phyloP scores from a whole-genome alignment of 2,329 filamentous ascomycete genomes.

The Cordyceps cateniannulata region DNA sequence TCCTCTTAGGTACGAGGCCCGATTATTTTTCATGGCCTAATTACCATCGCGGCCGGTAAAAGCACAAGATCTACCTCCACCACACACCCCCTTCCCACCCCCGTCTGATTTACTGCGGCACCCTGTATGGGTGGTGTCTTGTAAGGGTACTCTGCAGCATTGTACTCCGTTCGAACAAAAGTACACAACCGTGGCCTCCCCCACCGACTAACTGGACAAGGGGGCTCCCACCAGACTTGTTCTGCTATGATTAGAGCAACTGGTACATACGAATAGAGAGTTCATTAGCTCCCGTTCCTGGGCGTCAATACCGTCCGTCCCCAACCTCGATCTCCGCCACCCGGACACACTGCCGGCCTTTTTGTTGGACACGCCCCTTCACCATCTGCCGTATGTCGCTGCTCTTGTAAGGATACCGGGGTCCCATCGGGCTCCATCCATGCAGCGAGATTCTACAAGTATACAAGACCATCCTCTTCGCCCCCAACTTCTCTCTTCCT shows the following conservation, averaged over 20 bases:
- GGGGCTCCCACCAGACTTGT: slow-evolving; percentile 8
- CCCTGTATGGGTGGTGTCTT: slow-evolving; percentile 3
- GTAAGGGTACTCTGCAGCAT: slow-evolving; percentile 8
- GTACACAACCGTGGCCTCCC: slow-evolving; percentile 7
- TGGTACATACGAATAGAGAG: neutral
- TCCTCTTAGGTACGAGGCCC: neutral
- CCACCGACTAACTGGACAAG: slow-evolving; percentile 11
- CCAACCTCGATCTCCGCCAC: slow-evolving; percentile 18
- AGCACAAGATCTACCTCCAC: slow-evolving; percentile 13
- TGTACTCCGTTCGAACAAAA: slow-evolving; percentile 10
- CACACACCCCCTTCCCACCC: slow-evolving; percentile 4
- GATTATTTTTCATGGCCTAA: slow-evolving; percentile 7
- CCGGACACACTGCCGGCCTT: slow-evolving; percentile 43
- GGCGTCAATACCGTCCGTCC: slow-evolving; percentile 30
- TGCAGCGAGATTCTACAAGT: slow-evolving; percentile 14
- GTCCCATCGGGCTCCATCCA: slow-evolving; percentile 14
- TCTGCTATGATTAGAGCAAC: slow-evolving; percentile 10
- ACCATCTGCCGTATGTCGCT: slow-evolving; percentile 13
- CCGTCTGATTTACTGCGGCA: slow-evolving; percentile 9
- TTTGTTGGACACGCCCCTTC: slow-evolving; percentile 20
- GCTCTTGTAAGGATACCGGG: slow-evolving; percentile 3
- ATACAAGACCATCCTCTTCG: slow-evolving; percentile 13
- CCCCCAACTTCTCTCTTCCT: slow-evolving; percentile 10
- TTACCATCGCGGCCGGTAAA: slow-evolving; percentile 13
- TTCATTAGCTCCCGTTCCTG: slow-evolving; percentile 31